Percentiles rank a stretch among this genome's conserved stretches.
Evolutionary conservation across 495 filamentous ascomycete species (phyloP).

Genomic region (Xylaria cubensis): DNA sequence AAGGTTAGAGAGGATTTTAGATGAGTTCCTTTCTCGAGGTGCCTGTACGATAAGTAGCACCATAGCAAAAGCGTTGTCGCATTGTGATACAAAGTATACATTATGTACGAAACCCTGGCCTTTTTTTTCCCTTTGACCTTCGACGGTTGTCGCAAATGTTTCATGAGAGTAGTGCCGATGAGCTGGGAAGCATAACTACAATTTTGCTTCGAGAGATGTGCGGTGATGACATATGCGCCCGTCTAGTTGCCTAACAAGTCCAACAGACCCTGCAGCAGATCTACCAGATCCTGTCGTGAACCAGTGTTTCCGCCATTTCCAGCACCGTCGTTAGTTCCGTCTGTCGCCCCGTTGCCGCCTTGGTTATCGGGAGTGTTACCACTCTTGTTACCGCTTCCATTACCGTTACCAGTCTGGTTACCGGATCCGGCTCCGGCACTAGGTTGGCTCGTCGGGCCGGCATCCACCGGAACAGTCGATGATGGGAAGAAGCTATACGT

Average conservation of each 20-base stretch:
- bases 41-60: background rate
- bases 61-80: background rate
- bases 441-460: background rate
- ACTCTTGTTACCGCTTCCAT: background rate
- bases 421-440: background rate
- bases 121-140: background rate
- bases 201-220: background rate
- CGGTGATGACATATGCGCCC: background rate
- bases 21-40: background rate
- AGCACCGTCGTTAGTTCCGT: background rate
- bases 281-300: background rate
- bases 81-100: background rate
- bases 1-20: background rate
- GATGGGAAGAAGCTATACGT: conserved; percentile 20
- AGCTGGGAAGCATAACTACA: background rate
- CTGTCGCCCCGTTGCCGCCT: background rate
- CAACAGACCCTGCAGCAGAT: conserved; percentile 9
- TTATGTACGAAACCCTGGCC: background rate
- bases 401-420: background rate
- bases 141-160: background rate
- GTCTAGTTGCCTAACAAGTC: conserved; percentile 12
- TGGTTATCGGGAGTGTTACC: background rate
- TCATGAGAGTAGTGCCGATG: background rate
- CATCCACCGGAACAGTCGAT: background rate
- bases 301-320: background rate